Evolutionary conservation across 2,329 filamentous ascomycete species (phyloP), one percentile per base, ranked within the genome.

Genomic region (Calonectria ilicicola): DNA sequence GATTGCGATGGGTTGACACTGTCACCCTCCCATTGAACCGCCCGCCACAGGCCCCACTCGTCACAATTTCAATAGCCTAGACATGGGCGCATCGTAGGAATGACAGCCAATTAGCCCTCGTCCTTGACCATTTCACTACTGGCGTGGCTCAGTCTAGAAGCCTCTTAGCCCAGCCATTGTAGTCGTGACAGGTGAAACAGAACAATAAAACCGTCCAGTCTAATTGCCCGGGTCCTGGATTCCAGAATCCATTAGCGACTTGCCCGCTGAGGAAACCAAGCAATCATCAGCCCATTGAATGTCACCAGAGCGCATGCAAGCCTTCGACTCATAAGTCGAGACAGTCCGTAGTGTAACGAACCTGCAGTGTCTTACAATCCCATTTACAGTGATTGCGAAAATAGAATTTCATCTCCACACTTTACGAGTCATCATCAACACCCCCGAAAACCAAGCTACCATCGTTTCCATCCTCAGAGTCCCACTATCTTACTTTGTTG

Each of bases 71-170:
- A 14, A 35, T 14, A 12, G 32, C 29, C 53, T 12, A 58, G 53
- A 40, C 53, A 60, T 26, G 35, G 2, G 35, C 21, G 32, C 21
- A 23, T 23, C 35, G 1, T 3, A 26, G 32, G 21, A 40, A 60
- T 40, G 21, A 5, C 35, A 15, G 53, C 53, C 53, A 60, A 60
- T 60, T 35, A 26, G 53, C 29, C 7, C 32, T 15, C 19, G 29
- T 35, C 15, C 15, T 21, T 19, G 21, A 21, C 21, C 35, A 17
- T 17, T 40, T 26, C 12, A 9, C 35, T 60, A 60, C 32, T 12
- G 15, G 21, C 53, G 53, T 42, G 32, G 53, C 53, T 60, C 53
- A 40, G 53, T 60, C 53, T 60, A 60, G 53, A 60, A 60, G 53
- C 35, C 53, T 40, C 53, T 4, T 60, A 26, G 32, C 53, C 53